Base-by-base conservation (phyloP, 257 asterid genomes). In the Eustoma russellianum region DNA sequence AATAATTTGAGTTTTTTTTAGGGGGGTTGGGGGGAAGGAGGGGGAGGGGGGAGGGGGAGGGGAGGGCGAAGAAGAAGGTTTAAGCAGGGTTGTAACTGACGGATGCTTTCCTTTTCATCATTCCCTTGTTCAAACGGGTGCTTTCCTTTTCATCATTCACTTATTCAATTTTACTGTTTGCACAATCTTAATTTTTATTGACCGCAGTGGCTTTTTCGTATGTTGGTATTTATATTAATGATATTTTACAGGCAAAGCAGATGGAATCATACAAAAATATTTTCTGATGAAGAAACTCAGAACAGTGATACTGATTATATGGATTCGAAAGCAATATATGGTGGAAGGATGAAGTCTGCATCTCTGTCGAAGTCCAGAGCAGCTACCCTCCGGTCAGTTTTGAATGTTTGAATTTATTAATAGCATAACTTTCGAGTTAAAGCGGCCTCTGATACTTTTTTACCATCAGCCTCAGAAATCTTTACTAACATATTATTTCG, bases 201-300 rank as follows among this genome's bases (percentile, higher is more conserved):
- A 24, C 3, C 2, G 30, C 30, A 24, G 30, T 24, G 2, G 3
- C 30, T 2, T 24, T 2, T 24, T 24, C 2, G 3, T 24, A 24
- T 24, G 43, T 11, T 38, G 43, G 5, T n/a, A 3, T 3, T 59
- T 43, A 53, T 38, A n/a, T 57, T 46, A 33, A 55, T 57, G 33
- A 62, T 19, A 64, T 64, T 55, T n/a, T 48, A 47, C 94, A 91
- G 97, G 86, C 69, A 74, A 30, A 92, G 97, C 74, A 69, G 71
- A 78, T 88, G 97, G 97, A 88, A 92, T 64, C 94, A 88, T 69
- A 80, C 98, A 38, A 85, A 64, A 72, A 71, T 92, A 66, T 92
- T 92, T 66, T 88, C 95, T 52, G 96, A 81, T 48, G 87, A 72
- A 24, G 85, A 71, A 62, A 69, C 80, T 45, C 76, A 62, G 71